Base-by-base conservation (phyloP, 768 basidiomycete genomes). In the Kwoniella mangroviensis region DNA sequence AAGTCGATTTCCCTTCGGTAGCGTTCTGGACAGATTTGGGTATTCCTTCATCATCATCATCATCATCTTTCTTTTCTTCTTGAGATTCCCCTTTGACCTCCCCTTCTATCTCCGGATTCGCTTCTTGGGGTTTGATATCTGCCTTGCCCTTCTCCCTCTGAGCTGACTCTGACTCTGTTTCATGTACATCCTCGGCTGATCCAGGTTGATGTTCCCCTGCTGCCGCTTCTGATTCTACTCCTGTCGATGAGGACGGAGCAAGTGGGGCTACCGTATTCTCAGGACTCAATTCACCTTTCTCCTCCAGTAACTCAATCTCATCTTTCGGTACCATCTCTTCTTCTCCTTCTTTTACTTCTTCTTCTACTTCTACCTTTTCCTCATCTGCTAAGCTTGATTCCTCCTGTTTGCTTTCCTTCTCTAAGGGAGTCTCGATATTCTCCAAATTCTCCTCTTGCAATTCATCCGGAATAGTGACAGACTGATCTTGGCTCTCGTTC, bases 301-400 rank as follows among this genome's bases (percentile, higher is more conserved):
- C 77, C 62, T 80, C 79, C 52, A 78, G 40, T 41, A 80, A 49
- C 55, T 78, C 77, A 60, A 80, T 80, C 68, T 80, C 79, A 60
- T 80, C 77, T 55, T 78, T 80, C 3, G 79, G 76, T 17, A 75
- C 73, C 1, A 15, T 11, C 22, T 68, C 71, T n/a, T 61, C 59
- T 40, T 51, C 60, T 17, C 34, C 67, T 43, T n/a, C 42, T 28
- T 52, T 42, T n/a, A 13, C 45, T n/a, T 58, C 40, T 43, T 58
- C 41, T 43, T 41, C 60, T 15, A 26, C 42, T 49, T 17, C 54
- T 26, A 49, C 28, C 34, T 17, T 9, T 26, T 12, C 55, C 19
- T 24, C 26, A 6, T 40, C 66, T 34, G 7, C 55, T 28, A 10
- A 19, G 10, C 21, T 13, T 26, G 34, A 22, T 49, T 40, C 21